A percentile compares a stretch with the other conserved stretches of the same genome.
phyloP scores from a whole-genome alignment of 1,284 basidiomycete genomes.

The Trametes polyzona region DNA sequence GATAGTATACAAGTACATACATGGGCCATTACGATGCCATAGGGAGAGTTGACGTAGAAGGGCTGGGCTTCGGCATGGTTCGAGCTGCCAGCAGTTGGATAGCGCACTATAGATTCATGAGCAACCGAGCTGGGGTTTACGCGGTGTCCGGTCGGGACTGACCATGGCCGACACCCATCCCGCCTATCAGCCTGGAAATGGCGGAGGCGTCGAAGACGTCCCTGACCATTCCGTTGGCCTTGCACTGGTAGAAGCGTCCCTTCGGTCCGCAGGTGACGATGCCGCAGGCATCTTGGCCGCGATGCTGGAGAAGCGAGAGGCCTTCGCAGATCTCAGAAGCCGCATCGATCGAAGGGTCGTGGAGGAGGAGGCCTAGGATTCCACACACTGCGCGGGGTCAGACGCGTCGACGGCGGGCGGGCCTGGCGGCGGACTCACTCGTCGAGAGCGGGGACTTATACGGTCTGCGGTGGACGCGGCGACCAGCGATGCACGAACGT shows the following conservation, averaged over 20 bases:
- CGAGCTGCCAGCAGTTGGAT: conserved; percentile 97
- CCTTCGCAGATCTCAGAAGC: conserved; percentile 91
- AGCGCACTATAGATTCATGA: conserved; percentile 66
- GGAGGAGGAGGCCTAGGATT: conserved; percentile 83
- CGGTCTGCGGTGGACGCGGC: conserved; percentile 8
- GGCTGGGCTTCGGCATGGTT: conserved; percentile 99
- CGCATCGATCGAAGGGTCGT: conserved; percentile 76
- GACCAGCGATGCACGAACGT: conserved; percentile 10
- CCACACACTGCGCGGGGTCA: conserved; percentile 71
- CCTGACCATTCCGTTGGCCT: conserved; percentile 99
- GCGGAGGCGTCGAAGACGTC: conserved; percentile 92
- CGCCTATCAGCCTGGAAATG: conserved; percentile 81
- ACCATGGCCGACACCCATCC: conserved; percentile 99
- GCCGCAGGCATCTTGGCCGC: conserved; percentile 98
- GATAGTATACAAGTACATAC: conserved; percentile 50
- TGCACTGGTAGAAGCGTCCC: conserved; percentile 97
- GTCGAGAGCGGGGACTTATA: not conserved
- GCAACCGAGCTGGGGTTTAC: conserved; percentile 1
- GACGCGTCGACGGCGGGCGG: not conserved
- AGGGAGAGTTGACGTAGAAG: conserved; percentile 99
- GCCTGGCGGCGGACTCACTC: conserved; percentile 12
- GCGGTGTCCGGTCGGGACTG: conserved; percentile 35
- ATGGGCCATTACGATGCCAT: conserved; percentile 98
- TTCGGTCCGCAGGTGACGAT: conserved; percentile 96
- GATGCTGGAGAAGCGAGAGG: conserved; percentile 88